Evolutionary conservation across 768 basidiomycete species (phyloP).

Genomic region (Fibroporia radiculosa): DNA sequence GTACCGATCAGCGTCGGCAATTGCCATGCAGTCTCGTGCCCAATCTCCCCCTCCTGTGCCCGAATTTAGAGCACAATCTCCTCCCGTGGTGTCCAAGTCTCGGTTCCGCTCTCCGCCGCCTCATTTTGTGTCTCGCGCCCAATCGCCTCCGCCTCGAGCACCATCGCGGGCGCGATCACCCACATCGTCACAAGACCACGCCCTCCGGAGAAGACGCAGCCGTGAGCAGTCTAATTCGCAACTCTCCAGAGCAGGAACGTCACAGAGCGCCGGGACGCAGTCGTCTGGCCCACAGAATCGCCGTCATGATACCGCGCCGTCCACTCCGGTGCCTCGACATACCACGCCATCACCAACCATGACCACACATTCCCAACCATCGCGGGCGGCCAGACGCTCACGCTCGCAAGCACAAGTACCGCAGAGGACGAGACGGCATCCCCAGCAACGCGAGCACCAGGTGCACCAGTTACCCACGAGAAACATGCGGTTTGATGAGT

Average conservation of each 20-base stretch:
- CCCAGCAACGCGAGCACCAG: neutral
- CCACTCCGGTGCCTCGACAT: conserved; percentile 11
- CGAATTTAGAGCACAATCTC: conserved; percentile 5
- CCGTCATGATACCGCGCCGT: conserved; percentile 10
- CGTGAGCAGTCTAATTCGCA: neutral
- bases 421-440: neutral
- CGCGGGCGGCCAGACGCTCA: neutral
- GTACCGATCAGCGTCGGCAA: neutral
- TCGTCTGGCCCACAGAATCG: neutral
- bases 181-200: conserved; percentile 8
- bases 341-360: conserved; percentile 10
- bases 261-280: neutral
- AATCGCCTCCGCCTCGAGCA: conserved; percentile 7
- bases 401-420: neutral
- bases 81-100: neutral
- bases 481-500: conserved; percentile 29
- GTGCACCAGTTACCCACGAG: neutral
- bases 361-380: conserved; percentile 14
- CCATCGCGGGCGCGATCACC: conserved; percentile 12
- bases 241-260: neutral
- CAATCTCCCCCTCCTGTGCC: conserved; percentile 6
- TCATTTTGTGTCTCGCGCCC: conserved; percentile 9
- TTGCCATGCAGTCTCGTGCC: neutral
- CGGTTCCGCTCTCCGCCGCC: conserved; percentile 2
- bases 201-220: neutral